Base-by-base conservation (phyloP, 164 flowering plant species). In the Annona squamosa region DNA sequence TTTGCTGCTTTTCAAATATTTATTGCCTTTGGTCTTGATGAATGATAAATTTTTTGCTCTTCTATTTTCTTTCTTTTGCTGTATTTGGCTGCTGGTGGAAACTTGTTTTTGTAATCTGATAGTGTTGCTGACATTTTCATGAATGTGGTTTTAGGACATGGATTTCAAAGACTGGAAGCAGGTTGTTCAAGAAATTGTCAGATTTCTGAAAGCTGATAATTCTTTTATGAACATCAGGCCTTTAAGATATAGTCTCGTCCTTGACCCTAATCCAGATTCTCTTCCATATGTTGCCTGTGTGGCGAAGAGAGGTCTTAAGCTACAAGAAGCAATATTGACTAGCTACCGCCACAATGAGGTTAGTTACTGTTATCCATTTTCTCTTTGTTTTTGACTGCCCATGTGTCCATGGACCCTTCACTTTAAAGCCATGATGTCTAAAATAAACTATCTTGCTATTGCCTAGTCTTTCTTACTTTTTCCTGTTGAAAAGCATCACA, bases 91-190 rank as follows among this genome's bases (percentile, higher is more conserved):
- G 18, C 3, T 63, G 65, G 41, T 6, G 41, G 37, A 63, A 17
- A 26, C 41, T 63, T 19, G 16, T 63, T 63, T 65, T 9, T 65
- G 6, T 65, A 26, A 4, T 42, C 68, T 26, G 37, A 7, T 26
- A 17, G 68, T 9, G 2, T 5, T 7, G 7, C 37, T 42, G 68
- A 26, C 13, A 13, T 9, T 17, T 17, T 42, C 42, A 5, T 65
- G 46, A 10, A 4, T 26, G 42, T 17, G 2, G 43, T 48, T 48
- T 16, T 87, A 92, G 96, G 99, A 91, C 74, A 76, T 82, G 69
- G 92, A 93, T 71, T 93, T 90, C 80, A 95, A 83, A 79, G 93
- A 93, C 77, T 95, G 99, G 99, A 93, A 88, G 93, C 81, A 82
- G 78, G 92, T 90, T 76, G 82, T 89, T 79, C 91, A 87, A 79